Base-by-base conservation (phyloP, 495 filamentous ascomycete species). In the Filosporella fistucella region DNA sequence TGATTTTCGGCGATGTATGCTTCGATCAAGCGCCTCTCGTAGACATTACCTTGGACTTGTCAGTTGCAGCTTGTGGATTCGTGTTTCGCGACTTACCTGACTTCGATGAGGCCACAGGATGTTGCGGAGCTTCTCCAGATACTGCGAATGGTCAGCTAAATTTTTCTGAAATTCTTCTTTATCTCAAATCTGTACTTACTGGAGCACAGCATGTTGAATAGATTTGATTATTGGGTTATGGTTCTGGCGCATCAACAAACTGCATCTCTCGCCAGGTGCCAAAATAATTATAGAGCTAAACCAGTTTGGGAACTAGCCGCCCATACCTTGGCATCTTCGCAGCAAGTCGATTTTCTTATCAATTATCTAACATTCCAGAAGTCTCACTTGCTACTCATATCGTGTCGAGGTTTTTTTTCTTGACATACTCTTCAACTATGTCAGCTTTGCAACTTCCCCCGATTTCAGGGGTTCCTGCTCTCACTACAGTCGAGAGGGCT, bases 41-140 rank as follows among this genome's bases (percentile, higher is more conserved):
- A 98, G 30, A 97, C 80, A 62, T 82, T 83, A 58, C 90, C 89
- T 89, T 51, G 17, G 37, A 41, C 7, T 42, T 7, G 34, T 48
- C 71, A 60, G 73, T 68, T 56, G 43, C 49, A 41, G 32, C 30
- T 20, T 33, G 14, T 42, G 45, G 35, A 23, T 13, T 34, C 47
- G 42, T 6, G 42, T 42, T 47, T 37, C 3, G n/a, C 36, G 42
- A 74, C 82, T 47, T 79, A 89, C 90, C 91, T 63, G 88, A 91
- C 74, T 95, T 95, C 60, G 82, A 78, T 61, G 94, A 97, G 57
- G 89, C 88, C 50, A 98, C 94, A 43, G 93, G 94, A 68, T 85
- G 82, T 69, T 95, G 85, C 40, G 93, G 94, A 67, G 89, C 84
- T 80, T 97, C 94, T 69, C 93, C 93, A 36, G 93, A 99, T 63